Base-by-base conservation (phyloP, 148 eudicot genomes). In the Chenopodium formosanum region DNA sequence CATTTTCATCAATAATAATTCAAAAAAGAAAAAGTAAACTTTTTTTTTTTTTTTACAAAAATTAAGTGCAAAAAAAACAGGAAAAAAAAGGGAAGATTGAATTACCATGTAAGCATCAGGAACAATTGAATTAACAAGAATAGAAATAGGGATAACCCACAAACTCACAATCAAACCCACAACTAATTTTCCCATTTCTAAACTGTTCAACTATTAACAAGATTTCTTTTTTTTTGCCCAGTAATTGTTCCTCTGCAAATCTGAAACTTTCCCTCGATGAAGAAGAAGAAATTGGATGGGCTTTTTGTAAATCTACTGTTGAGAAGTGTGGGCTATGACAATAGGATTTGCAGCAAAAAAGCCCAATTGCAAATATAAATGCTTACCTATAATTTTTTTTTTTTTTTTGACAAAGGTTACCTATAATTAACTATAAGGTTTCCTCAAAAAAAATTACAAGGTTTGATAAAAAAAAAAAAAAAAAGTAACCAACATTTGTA, bases 61-160 rank as follows among this genome's bases (percentile, higher is more conserved):
- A 47, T 31, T 31, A 40, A 40, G 44, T 40, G 14, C 53, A 50
- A 0, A 10, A 50, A n/a, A 52, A 22, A 62, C 0, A 67, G 7
- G 7, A 64, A 7, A 63, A 47, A 64, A 65, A 4, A 29, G 23
- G 71, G 9, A 7, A 63, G 40, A 22, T 11, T 27, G 60, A 60
- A n/a, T 9, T 13, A 96, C 99, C 99, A 96, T 96, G 91, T 96
- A 94, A 47, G 95, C 93, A 13, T 92, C 75, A 67, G 97, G 93
- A 19, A 92, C 93, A 84, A 91, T 81, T 66, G 81, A 90, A 90
- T 90, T 94, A 79, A 96, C 89, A 34, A 96, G 84, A 46, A 94
- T 73, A 22, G 95, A 89, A 74, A 96, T 83, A 14, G 99, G 94
- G 69, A 94, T 89, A 3, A 89, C 85, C 97, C 95, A 94, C 29